A percentile compares a stretch with the other conserved stretches of the same genome.
Conservation (phyloP, 176 grass and related monocot species). For the Otatea glauca region DNA sequence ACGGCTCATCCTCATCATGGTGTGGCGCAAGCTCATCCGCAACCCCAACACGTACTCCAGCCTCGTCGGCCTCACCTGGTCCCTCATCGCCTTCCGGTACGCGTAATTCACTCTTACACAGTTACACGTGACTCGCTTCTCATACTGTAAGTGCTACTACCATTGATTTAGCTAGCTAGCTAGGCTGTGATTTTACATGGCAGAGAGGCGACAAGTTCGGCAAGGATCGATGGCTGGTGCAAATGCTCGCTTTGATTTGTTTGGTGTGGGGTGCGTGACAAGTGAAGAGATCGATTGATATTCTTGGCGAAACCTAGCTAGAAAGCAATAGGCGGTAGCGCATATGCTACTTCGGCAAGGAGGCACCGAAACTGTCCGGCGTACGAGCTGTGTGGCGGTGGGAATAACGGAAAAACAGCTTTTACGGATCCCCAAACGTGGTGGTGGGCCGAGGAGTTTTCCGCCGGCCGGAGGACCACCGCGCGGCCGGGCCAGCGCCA, state of each 20-base stretch:
- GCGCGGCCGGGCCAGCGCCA: conserved; percentile 7
- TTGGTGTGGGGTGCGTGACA: background rate
- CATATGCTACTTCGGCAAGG: background rate
- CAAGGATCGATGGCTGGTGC: conserved; percentile 13
- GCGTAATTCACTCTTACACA: conserved; percentile 13
- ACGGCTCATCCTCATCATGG: conserved; percentile 86
- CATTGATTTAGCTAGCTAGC: background rate
- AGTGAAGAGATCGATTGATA: background rate
- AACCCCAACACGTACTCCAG: conserved; percentile 99
- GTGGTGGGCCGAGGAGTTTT: conserved; percentile 26
- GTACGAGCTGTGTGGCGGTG: conserved; percentile 24
- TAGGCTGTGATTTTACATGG: conserved; percentile 6
- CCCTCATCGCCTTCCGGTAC: conserved; percentile 85
- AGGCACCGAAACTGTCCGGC: background rate
- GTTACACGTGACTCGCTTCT: conserved; percentile 43
- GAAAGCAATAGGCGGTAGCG: background rate
- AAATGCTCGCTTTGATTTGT: conserved; percentile 9
- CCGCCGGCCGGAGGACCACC: conserved; percentile 36
- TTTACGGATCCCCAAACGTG: conserved; percentile 21
- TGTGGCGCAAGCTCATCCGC: conserved; percentile 96
- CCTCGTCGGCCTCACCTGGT: conserved; percentile 79
- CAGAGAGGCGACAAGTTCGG: conserved; percentile 25
- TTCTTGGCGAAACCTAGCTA: conserved; percentile 38
- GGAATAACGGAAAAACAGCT: conserved; percentile 37
- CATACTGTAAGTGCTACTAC: background rate